Conservation (phyloP, 495 filamentous ascomycete species). For the Lepidopterella palustris region DNA sequence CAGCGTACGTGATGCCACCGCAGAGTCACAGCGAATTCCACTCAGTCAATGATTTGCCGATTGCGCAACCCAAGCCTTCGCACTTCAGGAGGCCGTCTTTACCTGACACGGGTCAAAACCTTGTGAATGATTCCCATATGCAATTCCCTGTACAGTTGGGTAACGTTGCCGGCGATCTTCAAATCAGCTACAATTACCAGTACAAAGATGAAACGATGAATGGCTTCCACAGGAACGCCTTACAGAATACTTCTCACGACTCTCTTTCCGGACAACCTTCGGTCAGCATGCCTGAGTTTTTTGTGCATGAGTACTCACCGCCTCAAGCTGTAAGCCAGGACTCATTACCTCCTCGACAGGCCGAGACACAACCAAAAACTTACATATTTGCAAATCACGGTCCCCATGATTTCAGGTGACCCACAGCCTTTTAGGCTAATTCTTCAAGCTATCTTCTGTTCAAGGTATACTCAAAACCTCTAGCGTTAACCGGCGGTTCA, state of each 20-base stretch:
- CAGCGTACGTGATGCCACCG: constrained; percentile 20
- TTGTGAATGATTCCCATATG: constrained; percentile 5
- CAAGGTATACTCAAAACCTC: not conserved
- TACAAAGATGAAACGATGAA: not conserved
- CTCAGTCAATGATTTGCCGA: constrained; percentile 18
- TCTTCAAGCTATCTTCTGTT: not conserved
- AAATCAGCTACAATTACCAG: constrained; percentile 13
- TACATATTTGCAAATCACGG: constrained; percentile 29
- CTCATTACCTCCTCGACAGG: constrained; percentile 4
- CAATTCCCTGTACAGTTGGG: constrained; percentile 18
- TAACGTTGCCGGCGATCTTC: constrained; percentile 10
- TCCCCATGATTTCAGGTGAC: constrained; percentile 20
- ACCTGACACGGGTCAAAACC: constrained; percentile 14
- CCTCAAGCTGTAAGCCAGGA: constrained; percentile 8
- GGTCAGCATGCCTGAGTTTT: constrained; percentile 21
- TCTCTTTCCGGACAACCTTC: not conserved
- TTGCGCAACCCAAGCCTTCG: constrained; percentile 26
- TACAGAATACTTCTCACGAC: constrained; percentile 18
- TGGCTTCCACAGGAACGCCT: constrained; percentile 16
- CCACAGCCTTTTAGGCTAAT: not conserved
- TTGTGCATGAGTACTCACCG: constrained; percentile 25
- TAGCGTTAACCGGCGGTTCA: not conserved
- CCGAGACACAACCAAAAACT: constrained; percentile 20
- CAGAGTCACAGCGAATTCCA: constrained; percentile 19
- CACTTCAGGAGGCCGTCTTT: constrained; percentile 27